phyloP scores from a whole-genome alignment of 2,329 filamentous ascomycete species.

The Cladosporium sp. region DNA sequence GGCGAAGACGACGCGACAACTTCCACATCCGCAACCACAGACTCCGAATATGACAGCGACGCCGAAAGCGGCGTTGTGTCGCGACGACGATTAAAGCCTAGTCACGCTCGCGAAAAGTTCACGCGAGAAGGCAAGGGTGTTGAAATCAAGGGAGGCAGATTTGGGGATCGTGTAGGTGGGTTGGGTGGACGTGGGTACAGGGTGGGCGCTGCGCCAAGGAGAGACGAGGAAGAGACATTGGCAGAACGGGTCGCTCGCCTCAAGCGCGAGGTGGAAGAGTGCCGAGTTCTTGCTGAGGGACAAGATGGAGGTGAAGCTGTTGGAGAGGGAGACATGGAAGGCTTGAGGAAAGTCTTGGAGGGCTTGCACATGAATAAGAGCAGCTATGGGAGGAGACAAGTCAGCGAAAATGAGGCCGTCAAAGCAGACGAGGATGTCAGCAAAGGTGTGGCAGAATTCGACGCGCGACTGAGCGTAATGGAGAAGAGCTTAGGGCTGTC shows the following conservation, averaged over 20 bases:
- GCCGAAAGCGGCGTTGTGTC: constrained; percentile 59
- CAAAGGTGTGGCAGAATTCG: constrained; percentile 74
- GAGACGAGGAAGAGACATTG: constrained; percentile 65
- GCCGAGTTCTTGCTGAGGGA: constrained; percentile 37
- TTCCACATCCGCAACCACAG: constrained; percentile 30
- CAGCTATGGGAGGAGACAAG: constrained; percentile 9
- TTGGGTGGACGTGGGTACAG: constrained; percentile 30
- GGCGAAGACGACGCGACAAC: constrained; percentile 8
- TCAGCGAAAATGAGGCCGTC: background rate
- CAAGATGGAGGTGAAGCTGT: constrained; percentile 41
- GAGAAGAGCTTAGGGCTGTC: constrained; percentile 79
- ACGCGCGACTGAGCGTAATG: constrained; percentile 70
- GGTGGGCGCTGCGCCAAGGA: constrained; percentile 61
- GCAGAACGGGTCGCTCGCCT: constrained; percentile 77
- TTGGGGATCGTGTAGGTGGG: constrained; percentile 80
- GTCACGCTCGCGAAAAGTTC: constrained; percentile 77
- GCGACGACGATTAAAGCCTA: constrained; percentile 68
- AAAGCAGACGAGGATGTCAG: constrained; percentile 22
- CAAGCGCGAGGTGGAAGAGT: constrained; percentile 72
- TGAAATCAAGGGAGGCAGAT: constrained; percentile 75
- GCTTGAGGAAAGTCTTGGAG: constrained; percentile 69
- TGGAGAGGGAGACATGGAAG: constrained; percentile 58
- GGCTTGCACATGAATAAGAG: constrained; percentile 46
- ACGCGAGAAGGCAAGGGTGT: constrained; percentile 48
- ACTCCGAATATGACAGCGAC: constrained; percentile 47